Base-by-base conservation (phyloP, 805 yeast species). In the Tetrapisispora phaffii region DNA sequence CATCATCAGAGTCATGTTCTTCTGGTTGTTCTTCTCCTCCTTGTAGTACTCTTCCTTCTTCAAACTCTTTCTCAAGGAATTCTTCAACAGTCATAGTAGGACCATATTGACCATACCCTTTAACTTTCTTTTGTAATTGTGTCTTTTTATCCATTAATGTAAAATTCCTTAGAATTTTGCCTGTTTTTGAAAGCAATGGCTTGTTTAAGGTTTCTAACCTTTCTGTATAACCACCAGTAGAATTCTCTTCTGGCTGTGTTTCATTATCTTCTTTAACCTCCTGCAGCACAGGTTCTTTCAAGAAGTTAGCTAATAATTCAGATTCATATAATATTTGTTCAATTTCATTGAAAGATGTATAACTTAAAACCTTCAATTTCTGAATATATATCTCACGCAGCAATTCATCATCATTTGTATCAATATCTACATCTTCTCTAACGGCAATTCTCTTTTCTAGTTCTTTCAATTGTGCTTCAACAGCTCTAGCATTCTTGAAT, bases 1-100 rank as follows among this genome's bases (percentile, higher is more conserved):
- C 68, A 49, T 82, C 77, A 49, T 83, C 87, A 43, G 65, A 44
- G 44, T 69, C 59, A 43, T 67, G 50, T 42, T 58, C 53, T 44
- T 66, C 60, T 5, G 70, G 71, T 22, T 49, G 47, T 34, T 56
- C 42, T 57, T 68, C 58, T 62, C 79, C 58, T 63, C 77, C 59
- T 56, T 69, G 68, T 34, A 76, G 70, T 72, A 89, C 83, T 45
- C 90, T 89, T 2, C 96, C 96, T 55, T 84, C 80, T 17, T 80
- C 79, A 50, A 85, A 69, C 59, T 93, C 98, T 53, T 86, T 79
- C 40, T 88, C 95, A 43, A 93, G 69, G 49, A 84, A 81, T 54
- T 93, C 97, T 51, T 93, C 98, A 0, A 93, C 88, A 0, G 95
- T 71, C 93, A 93, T 86, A 0, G 97, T 86, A 2, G 98, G 98